Conservation (phyloP, 2,329 filamentous ascomycete genomes). For the Orbilia quercus region DNA sequence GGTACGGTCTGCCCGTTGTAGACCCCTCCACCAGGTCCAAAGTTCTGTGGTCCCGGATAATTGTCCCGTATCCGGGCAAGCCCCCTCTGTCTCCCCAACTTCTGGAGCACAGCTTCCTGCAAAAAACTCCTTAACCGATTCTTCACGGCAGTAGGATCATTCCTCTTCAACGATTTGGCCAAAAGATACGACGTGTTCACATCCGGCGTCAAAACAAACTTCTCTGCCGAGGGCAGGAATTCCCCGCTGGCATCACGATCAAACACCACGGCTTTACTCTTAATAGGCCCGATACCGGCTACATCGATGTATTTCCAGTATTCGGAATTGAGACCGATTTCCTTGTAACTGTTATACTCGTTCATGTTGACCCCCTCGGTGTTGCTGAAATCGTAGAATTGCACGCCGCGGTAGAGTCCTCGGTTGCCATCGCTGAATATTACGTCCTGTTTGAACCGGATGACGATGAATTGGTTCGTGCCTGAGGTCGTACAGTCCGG, state of each 20-base stretch:
- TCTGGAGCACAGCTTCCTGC: neutral
- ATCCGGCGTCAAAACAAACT: neutral
- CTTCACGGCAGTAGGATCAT: neutral
- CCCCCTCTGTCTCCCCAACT: neutral
- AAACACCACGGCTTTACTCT: slow-evolving; percentile 7
- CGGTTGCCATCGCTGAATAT: neutral
- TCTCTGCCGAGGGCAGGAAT: neutral
- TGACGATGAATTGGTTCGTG: slow-evolving; percentile 32
- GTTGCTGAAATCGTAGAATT: slow-evolving; percentile 15
- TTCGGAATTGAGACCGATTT: neutral
- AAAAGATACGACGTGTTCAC: neutral
- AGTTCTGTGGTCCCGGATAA: neutral
- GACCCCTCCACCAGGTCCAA: neutral
- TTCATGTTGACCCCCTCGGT: slow-evolving; percentile 14
- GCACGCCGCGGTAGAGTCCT: slow-evolving; percentile 25
- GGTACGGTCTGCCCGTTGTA: neutral
- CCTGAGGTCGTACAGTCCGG: neutral
- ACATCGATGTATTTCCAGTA: slow-evolving; percentile 6
- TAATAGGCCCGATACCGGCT: neutral
- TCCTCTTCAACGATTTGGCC: neutral
- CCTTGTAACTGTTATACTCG: slow-evolving; percentile 24
- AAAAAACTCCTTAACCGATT: neutral
- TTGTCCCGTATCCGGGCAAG: neutral
- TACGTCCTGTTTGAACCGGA: slow-evolving; percentile 12
- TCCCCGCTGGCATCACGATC: neutral